Evolutionary conservation across 2,329 filamentous ascomycete species (phyloP), one percentile per base, ranked within the genome.

Genomic region (Colletotrichum tabaci): DNA sequence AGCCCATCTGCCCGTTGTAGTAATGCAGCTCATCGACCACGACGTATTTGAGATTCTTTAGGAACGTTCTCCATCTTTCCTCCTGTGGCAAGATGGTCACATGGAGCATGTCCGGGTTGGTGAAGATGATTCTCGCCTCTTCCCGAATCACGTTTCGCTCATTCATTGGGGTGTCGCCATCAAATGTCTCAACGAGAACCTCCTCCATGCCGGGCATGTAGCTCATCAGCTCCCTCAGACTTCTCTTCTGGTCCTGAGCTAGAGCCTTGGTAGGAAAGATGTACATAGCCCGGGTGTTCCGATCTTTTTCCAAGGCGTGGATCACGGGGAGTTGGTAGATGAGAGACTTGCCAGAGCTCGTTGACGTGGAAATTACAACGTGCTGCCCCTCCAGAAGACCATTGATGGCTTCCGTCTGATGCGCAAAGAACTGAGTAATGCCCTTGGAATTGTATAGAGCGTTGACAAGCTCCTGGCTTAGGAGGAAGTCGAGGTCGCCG

Each of bases 251-350:
- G 81, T 99, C 96, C 80, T 99, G 96, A 0, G 96, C 96, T 18
- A 99, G 84, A 1, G 96, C 96, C 82, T 99, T 99, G 0, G 96
- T 99, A 0, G 96, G 96, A 73, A 99, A 99, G 46, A 99, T 98
- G 79, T 98, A 98, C 91, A 99, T 94, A 2, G 96, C 96, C 76
- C 96, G 87, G 10, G 94, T 93, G 67, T 91, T 86, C 2, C 82
- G 84, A 77, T 98, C 93, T 63, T 90, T 86, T 80, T 99, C 96
- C 2, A 99, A 84, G 61, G 94, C 93, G 78, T 97, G 91, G 13
- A 99, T 84, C 55, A 99, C 94, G 0, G 96, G 96, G 18, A 99
- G 88, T 78, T 99, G 96, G 78, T 98, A 99, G 73, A 99, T 98
- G n/a, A 99, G 84, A 7, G 95, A 98, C 81, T 99, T 99, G 13